Conservation (phyloP, 352 stramenopile genomes). For the Phytophthora ohioensis region DNA sequence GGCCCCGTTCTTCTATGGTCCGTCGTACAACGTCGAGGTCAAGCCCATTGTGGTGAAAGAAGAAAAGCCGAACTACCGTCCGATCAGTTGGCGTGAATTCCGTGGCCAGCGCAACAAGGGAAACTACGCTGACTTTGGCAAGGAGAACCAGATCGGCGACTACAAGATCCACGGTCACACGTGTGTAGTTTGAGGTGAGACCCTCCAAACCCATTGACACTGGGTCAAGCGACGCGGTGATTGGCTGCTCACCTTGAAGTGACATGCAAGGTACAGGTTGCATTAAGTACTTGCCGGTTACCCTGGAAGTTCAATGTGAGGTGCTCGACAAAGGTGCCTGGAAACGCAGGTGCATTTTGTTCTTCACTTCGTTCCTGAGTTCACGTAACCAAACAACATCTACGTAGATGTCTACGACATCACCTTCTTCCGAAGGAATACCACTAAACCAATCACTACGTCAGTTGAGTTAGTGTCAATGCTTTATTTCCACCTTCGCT, state of each 20-base stretch:
- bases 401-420: background rate
- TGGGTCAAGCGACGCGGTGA: background rate
- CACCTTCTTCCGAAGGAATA: conserved; percentile 1
- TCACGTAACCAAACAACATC: background rate
- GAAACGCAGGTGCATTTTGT: too few relatives aligned
- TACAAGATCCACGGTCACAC: too few relatives aligned
- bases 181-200: too few relatives aligned
- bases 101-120: background rate
- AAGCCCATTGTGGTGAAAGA: conserved; percentile 57
- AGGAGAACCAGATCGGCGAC: too few relatives aligned
- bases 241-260: conserved; percentile 19
- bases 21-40: conserved; percentile 66
- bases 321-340: too few relatives aligned
- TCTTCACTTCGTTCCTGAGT: background rate
- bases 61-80: conserved; percentile 57
- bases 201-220: background rate
- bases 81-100: conserved; percentile 90
- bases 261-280: background rate
- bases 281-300: too few relatives aligned
- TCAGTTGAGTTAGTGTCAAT: background rate
- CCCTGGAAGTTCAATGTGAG: too few relatives aligned
- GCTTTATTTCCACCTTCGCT: background rate
- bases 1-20: conserved; percentile 67
- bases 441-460: conserved; percentile 1
- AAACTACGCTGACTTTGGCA: too few relatives aligned